Evolutionary conservation across 176 grass and related monocot genomes (phyloP), one percentile per base, ranked within the genome.

Genomic region (Saccharum officinarum): DNA sequence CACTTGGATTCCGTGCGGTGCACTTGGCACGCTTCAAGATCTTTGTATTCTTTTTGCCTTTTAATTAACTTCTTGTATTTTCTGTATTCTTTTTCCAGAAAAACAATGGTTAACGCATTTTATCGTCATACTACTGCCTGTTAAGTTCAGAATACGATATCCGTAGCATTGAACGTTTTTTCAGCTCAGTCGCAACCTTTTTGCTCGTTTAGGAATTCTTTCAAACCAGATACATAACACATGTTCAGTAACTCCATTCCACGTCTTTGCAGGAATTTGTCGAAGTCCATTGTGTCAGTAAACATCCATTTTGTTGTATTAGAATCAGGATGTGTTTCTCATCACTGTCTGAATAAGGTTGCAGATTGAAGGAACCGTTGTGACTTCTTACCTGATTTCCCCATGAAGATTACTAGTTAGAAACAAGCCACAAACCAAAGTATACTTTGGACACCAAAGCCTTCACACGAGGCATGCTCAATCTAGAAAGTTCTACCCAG

Each of bases 401-500:
- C 6, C 42, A 8, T 31, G 40, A 80, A 0, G 28, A 50, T 50
- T 14, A 36, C 34, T 36, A 33, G 22, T 62, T 33, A 67, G 17
- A 30, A n/a, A 7, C 10, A 22, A 22, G 22, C 6, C 61, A 47
- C 38, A 45, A 16, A 63, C 10, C 8, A 30, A 20, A 52, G 20
- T 37, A 61, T 8, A n/a, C n/a, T n/a, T n/a, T n/a, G n/a, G 5
- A 4, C 18, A 25, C 16, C 11, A 45, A 61, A 59, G 38, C 52
- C n/a, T 50, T 33, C 42, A 50, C 28, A 55, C 4, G 20, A 77
- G 5, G 44, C 74, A 73, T 41, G 7, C 47, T 14, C 70, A 63
- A 69, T 10, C 77, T 50, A 64, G 82, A 85, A 70, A 75, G 30
- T 47, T 89, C 62, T 67, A 70, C 46, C 26, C 0, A 10, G 30